Percentiles rank a stretch among this genome's conserved stretches.
Conservation (phyloP, 768 basidiomycete genomes). For the Daedaleopsis sinensis region DNA sequence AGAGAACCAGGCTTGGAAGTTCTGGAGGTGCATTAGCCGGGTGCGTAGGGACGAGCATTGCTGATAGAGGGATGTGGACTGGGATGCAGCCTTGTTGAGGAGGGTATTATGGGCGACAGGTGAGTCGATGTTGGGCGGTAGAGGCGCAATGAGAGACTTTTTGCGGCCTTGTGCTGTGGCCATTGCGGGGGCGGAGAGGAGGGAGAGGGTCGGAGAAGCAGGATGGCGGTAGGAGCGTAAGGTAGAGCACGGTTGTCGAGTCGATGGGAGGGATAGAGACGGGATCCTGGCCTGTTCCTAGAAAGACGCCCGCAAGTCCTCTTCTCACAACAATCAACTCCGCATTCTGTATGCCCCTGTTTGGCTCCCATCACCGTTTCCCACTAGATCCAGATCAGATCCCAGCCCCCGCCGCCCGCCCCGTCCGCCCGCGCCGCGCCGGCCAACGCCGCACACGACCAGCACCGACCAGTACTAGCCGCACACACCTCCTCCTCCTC, state of each 20-base stretch:
- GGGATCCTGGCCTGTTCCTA: slow-evolving; percentile 8
- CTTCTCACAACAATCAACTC: slow-evolving; percentile 23
- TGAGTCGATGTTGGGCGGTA: slow-evolving; percentile 70
- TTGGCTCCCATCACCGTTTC: slow-evolving; percentile 19
- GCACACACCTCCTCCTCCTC: no score
- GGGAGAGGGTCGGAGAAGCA: slow-evolving; percentile 7
- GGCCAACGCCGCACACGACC: not conserved
- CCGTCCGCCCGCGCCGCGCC: not conserved
- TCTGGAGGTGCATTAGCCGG: slow-evolving; percentile 76
- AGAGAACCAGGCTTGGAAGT: slow-evolving; percentile 71
- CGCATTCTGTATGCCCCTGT: slow-evolving; percentile 16
- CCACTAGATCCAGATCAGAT: slow-evolving; percentile 12
- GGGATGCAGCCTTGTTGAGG: slow-evolving; percentile 89
- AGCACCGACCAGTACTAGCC: no score
- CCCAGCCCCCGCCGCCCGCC: not conserved
- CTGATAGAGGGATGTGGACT: slow-evolving; percentile 88
- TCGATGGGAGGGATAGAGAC: slow-evolving; percentile 20
- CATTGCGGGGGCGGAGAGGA: slow-evolving; percentile 36
- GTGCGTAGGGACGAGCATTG: slow-evolving; percentile 81
- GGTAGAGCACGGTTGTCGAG: slow-evolving; percentile 16
- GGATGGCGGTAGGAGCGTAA: slow-evolving; percentile 8
- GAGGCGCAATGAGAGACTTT: slow-evolving; percentile 44
- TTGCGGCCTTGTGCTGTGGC: slow-evolving; percentile 55
- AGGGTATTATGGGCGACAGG: slow-evolving; percentile 81
- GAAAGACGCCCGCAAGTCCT: slow-evolving; percentile 15